A percentile compares a stretch with the other conserved stretches of the same genome.
phyloP scores from a whole-genome alignment of 2,329 filamentous ascomycete species.

The Endoconidiophora laricicola region DNA sequence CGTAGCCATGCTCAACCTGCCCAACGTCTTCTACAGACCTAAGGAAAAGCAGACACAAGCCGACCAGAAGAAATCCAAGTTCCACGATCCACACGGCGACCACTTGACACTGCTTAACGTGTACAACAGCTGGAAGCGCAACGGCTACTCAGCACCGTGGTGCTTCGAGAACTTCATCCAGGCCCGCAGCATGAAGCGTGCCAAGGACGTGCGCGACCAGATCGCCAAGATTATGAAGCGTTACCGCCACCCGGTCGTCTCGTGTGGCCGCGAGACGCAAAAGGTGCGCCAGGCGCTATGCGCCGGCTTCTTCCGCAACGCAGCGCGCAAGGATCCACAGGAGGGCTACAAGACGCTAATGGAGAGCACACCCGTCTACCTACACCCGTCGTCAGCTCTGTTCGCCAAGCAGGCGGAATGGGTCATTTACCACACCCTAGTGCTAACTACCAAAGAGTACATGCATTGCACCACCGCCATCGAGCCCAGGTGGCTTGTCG shows the following conservation, averaged over 20 bases:
- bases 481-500: conserved; percentile 86
- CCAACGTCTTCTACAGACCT: conserved; percentile 80
- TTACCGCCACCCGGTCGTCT: conserved; percentile 66
- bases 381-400: conserved; percentile 80
- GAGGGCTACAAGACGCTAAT: conserved; percentile 97
- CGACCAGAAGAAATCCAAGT: conserved; percentile 94
- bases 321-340: conserved; percentile 83
- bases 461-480: conserved; percentile 92
- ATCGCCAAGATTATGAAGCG: conserved; percentile 86
- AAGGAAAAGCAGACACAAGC: conserved; percentile 95
- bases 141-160: conserved; percentile 71
- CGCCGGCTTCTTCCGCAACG: conserved; percentile 88
- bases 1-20: conserved; percentile 81
- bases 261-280: conserved; percentile 74
- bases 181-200: conserved; percentile 70
- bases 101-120: conserved; percentile 92
- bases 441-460: conserved; percentile 92
- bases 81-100: conserved; percentile 87
- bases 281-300: conserved; percentile 81
- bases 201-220: conserved; percentile 84
- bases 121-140: conserved; percentile 90
- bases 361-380: conserved; percentile 84
- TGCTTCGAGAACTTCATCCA: conserved; percentile 98
- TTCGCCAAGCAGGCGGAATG: conserved; percentile 95
- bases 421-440: conserved; percentile 82